These are phyloP conservation scores for Saccharomycopsis sp. DNA, from an alignment of 805 yeast genomes.

Conservation along the genomic window DNA sequence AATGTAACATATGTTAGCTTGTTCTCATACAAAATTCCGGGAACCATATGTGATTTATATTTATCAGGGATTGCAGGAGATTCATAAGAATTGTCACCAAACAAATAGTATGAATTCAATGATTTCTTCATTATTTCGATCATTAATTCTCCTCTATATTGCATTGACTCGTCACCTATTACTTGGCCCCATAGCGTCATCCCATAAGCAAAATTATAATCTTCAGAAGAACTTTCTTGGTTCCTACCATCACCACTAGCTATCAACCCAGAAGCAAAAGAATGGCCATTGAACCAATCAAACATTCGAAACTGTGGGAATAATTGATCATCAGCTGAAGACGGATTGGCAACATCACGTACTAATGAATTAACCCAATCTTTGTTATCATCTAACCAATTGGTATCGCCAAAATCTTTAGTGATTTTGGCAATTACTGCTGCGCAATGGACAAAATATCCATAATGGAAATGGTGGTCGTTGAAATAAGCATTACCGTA, in stretches of 20 bases:
- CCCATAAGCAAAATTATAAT: slow-evolving; percentile 59
- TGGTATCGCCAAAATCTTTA: slow-evolving; percentile 37
- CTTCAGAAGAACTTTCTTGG: slow-evolving; percentile 69
- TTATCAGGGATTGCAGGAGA: slow-evolving; percentile 45
- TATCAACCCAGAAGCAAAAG: slow-evolving; percentile 66
- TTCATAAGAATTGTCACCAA: slow-evolving; percentile 47
- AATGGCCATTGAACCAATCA: slow-evolving; percentile 70
- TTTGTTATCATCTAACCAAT: slow-evolving; percentile 42
- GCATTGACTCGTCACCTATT: slow-evolving; percentile 46
- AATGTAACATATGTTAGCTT: slow-evolving; percentile 67
- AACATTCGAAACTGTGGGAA: slow-evolving; percentile 63
- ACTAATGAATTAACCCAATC: slow-evolving; percentile 56
- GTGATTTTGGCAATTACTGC: slow-evolving; percentile 71
- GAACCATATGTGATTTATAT: slow-evolving; percentile 49
- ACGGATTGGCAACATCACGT: slow-evolving; percentile 64
- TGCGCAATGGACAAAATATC: slow-evolving; percentile 77
- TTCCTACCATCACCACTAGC: slow-evolving; percentile 61
- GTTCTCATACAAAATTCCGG: slow-evolving; percentile 67
- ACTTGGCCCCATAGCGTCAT: slow-evolving; percentile 65
- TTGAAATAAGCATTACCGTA: slow-evolving; percentile 75
- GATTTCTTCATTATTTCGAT: slow-evolving; percentile 47
- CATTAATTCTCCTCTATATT: slow-evolving; percentile 49
- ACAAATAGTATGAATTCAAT: slow-evolving; percentile 49
- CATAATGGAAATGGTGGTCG: slow-evolving; percentile 86
- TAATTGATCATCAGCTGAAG: slow-evolving; percentile 38